phyloP scores from a whole-genome alignment of 306 rosid species.

The Dryas drummondii region DNA sequence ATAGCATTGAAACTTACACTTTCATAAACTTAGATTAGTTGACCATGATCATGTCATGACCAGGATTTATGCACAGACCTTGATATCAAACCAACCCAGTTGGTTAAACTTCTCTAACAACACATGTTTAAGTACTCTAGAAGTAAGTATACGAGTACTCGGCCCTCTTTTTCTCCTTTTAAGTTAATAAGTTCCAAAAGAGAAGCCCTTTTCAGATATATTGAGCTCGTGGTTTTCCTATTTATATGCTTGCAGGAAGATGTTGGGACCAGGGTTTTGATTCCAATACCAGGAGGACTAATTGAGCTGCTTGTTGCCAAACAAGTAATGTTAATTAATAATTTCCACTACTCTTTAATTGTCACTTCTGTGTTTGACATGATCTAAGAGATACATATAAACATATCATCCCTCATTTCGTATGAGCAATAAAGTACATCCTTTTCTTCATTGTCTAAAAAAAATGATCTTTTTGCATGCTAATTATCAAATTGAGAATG shows the following conservation, averaged over 20 bases:
- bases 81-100: conserved; percentile 63
- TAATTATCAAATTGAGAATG: neutral
- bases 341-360: neutral
- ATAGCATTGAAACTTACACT: neutral
- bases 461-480: neutral
- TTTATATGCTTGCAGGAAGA: conserved; percentile 45
- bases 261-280: conserved; percentile 63
- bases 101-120: conserved; percentile 59
- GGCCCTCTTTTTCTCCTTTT: neutral
- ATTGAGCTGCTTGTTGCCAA: conserved; percentile 66
- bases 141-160: conserved; percentile 38
- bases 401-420: neutral
- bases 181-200: neutral
- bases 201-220: neutral
- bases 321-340: conserved; percentile 39
- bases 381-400: neutral
- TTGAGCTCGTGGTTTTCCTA: neutral
- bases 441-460: neutral
- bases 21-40: neutral
- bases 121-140: conserved; percentile 36
- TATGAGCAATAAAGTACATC: neutral
- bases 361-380: neutral
- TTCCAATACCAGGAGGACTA: conserved; percentile 71
- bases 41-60: neutral
- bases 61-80: conserved; percentile 65